Conservation (phyloP, 2,329 filamentous ascomycete genomes). For the Didymella glomerata region DNA sequence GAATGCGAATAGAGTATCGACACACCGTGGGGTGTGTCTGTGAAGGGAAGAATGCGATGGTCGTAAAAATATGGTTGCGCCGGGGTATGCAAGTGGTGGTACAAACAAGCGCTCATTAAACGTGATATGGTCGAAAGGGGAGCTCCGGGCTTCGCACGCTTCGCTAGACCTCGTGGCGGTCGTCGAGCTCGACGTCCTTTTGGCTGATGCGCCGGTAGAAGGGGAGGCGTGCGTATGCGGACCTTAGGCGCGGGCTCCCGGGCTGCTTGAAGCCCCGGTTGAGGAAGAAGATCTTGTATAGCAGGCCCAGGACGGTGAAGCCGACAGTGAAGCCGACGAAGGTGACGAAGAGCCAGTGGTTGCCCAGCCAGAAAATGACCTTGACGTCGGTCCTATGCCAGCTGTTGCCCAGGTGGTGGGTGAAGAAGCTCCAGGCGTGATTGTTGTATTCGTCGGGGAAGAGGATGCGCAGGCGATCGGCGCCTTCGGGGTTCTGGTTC, state of each 20-base stretch:
- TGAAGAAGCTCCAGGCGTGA: constrained; percentile 76
- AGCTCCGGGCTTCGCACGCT: not conserved
- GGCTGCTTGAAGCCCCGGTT: constrained; percentile 35
- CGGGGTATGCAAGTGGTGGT: constrained; percentile 17
- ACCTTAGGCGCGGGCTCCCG: constrained; percentile 28
- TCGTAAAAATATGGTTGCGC: constrained; percentile 14
- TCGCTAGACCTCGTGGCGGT: constrained; percentile 47
- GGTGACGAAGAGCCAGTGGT: constrained; percentile 65
- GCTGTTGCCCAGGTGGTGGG: constrained; percentile 69
- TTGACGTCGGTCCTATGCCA: constrained; percentile 71
- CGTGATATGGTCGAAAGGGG: not conserved
- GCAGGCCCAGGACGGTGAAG: constrained; percentile 58
- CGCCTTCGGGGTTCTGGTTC: constrained; percentile 57
- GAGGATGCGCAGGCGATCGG: constrained; percentile 69
- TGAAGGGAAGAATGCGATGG: constrained; percentile 15
- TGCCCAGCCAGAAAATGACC: constrained; percentile 70
- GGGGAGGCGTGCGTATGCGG: constrained; percentile 40
- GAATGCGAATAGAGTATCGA: constrained; percentile 4
- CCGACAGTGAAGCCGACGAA: constrained; percentile 62
- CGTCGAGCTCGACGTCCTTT: constrained; percentile 48
- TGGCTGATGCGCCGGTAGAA: constrained; percentile 50
- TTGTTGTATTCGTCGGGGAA: constrained; percentile 76
- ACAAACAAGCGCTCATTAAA: constrained; percentile 22
- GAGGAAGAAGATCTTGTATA: constrained; percentile 62
- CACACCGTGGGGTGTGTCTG: not conserved